Base-by-base conservation (phyloP, 139 green algal genomes). In the Haematococcus lacustris region DNA sequence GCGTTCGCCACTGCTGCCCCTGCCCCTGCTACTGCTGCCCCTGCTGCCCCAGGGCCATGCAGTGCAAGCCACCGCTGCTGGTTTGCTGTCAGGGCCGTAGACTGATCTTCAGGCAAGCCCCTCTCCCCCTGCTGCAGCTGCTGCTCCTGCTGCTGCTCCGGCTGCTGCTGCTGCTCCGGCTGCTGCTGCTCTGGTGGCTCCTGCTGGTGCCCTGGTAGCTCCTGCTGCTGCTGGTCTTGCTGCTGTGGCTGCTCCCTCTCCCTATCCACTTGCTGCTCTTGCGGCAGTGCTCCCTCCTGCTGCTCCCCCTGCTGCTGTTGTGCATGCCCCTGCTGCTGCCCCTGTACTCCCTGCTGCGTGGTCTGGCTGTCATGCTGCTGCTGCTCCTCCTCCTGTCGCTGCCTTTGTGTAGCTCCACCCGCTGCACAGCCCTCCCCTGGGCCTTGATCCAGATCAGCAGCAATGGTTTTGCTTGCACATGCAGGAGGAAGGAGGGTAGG, bases 401-500 rank as follows among this genome's bases (percentile, higher is more conserved):
- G 30, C n/a, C n/a, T n/a, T n/a, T n/a, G n/a, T n/a, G n/a, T n/a
- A n/a, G n/a, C n/a, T n/a, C n/a, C n/a, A n/a, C n/a, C n/a, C n/a
- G n/a, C n/a, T n/a, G n/a, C n/a, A n/a, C 5, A 28, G 30, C 32
- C 3, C n/a, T 68, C 33, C 6, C 7, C 34, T 9, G 32, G 6
- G 32, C 32, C 32, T 5, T 41, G 7, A 41, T 3, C 60, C 40
- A 4, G 30, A 3, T 66, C 59, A 2, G 21, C 32, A 26, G 59
- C 30, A 40, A 2, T 13, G 3, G 28, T 13, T 3, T 39, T 39
- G 59, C 3, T 38, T 6, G 21, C 0, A 26, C 63, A 23, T 3
- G 75, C 53, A 26, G 72, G 64, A 2, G 72, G 80, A 5, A 60
- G 75, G 5, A 83, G n/a, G 1, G 85, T 80, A 4, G 87, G 82